Conservation (phyloP, 345 rosid genomes). For the Moricandia arvensis region DNA sequence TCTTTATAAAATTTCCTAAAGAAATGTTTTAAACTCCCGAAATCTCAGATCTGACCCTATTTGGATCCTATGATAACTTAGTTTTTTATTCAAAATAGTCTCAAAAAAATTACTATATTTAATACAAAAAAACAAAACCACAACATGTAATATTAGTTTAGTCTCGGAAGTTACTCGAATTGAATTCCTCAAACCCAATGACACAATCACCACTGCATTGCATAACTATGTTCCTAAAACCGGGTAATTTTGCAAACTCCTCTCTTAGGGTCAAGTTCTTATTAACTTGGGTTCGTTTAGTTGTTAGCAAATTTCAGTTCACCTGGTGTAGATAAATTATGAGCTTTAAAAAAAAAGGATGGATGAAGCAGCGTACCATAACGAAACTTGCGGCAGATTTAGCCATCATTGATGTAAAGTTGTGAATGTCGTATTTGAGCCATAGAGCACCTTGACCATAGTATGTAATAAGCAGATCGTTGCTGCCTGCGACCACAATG, state of each 20-base stretch:
- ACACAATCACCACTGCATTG: background rate
- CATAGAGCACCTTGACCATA: conserved; percentile 5
- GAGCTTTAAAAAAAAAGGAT: background rate
- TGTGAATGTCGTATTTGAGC: background rate
- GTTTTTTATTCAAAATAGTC: background rate
- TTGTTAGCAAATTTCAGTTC: background rate
- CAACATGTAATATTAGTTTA: too few species aligned
- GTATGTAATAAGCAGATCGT: conserved; percentile 1
- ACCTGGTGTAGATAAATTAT: background rate
- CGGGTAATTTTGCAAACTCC: background rate
- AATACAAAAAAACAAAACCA: too few species aligned
- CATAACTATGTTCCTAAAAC: background rate
- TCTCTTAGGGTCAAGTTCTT: background rate
- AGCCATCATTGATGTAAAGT: background rate
- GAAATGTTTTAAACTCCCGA: too few species aligned
- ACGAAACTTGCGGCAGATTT: background rate
- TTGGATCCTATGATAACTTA: background rate
- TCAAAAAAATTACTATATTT: background rate
- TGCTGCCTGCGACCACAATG: conserved; percentile 3
- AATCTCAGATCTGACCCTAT: too few species aligned
- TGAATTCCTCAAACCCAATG: too few species aligned
- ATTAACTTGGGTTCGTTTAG: background rate
- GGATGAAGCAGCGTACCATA: background rate
- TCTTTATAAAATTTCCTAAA: too few species aligned
- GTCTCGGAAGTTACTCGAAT: too few species aligned